phyloP scores from a whole-genome alignment of 2,329 filamentous ascomycete genomes.

The Penicillium sp. region DNA sequence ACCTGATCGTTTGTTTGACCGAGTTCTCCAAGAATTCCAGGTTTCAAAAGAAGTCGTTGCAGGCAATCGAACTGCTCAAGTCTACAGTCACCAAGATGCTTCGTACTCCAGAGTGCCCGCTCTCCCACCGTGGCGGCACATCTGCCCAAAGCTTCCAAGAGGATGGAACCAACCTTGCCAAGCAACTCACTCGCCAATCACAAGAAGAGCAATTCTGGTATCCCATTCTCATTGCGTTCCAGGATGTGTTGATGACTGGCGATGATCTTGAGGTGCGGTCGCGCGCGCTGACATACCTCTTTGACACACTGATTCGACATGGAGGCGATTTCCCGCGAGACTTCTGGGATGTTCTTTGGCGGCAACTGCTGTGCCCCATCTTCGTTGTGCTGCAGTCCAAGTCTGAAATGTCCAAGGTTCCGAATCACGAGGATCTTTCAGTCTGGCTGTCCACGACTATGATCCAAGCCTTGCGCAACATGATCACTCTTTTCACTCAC shows the following conservation, averaged over 20 bases:
- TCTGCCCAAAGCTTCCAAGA: slow-evolving; percentile 45
- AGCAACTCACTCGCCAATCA: slow-evolving; percentile 75
- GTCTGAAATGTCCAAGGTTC: slow-evolving; percentile 92
- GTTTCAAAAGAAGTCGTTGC: slow-evolving; percentile 97
- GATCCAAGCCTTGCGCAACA: slow-evolving; percentile 96
- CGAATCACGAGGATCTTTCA: slow-evolving; percentile 94
- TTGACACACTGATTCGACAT: slow-evolving; percentile 87
- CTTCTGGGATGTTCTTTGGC: slow-evolving; percentile 98
- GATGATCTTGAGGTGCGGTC: slow-evolving; percentile 96
- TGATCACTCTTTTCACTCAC: slow-evolving; percentile 98
- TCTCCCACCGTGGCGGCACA: slow-evolving; percentile 67
- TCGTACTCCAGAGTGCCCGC: slow-evolving; percentile 88
- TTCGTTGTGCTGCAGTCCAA: slow-evolving; percentile 97
- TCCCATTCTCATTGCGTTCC: slow-evolving; percentile 95
- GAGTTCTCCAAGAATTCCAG: slow-evolving; percentile 98
- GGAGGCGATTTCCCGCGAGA: slow-evolving; percentile 88
- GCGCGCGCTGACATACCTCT: slow-evolving; percentile 88
- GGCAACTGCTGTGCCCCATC: slow-evolving; percentile 94
- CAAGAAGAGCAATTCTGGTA: slow-evolving; percentile 99
- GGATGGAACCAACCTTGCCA: slow-evolving; percentile 53
- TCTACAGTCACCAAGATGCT: slow-evolving; percentile 94
- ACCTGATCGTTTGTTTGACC: slow-evolving; percentile 92
- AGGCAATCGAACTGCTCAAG: slow-evolving; percentile 93
- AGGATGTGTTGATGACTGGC: slow-evolving; percentile 98
- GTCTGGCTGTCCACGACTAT: slow-evolving; percentile 99